Conservation (phyloP, 768 basidiomycete species). For the Boletus patriciae region DNA sequence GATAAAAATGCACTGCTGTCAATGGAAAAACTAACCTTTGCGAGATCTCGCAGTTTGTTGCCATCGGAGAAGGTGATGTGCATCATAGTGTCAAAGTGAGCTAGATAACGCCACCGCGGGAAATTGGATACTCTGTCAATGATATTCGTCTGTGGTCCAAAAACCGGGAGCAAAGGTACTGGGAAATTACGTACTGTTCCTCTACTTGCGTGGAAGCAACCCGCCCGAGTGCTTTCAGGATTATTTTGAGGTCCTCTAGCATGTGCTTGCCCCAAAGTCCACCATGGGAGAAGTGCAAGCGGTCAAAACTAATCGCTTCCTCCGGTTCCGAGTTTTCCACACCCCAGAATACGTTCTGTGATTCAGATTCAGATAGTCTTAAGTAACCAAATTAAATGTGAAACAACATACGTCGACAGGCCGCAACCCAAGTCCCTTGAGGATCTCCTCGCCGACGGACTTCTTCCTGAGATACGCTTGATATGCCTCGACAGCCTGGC, state of each 20-base stretch:
- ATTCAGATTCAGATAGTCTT: no score
- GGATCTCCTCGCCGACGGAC: neutral
- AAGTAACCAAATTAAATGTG: neutral
- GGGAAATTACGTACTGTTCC: neutral
- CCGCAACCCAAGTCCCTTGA: neutral
- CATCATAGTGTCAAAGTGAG: neutral
- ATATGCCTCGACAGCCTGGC: neutral
- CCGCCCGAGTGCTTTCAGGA: neutral
- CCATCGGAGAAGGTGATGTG: slow-evolving; percentile 1
- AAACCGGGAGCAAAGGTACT: neutral
- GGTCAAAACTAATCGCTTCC: neutral
- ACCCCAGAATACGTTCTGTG: neutral
- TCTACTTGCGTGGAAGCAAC: neutral
- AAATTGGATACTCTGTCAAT: neutral
- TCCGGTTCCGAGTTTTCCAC: neutral
- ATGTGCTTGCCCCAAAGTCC: neutral
- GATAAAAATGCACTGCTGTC: neutral
- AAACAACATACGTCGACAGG: neutral
- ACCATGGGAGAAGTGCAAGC: neutral
- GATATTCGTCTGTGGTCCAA: neutral
- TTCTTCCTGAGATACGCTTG: neutral
- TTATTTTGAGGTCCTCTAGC: neutral
- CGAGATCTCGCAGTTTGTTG: slow-evolving; percentile 1
- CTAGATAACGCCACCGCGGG: neutral
- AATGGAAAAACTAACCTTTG: neutral